Base-by-base conservation (phyloP, 306 rosid genomes). In the Betula pendula region DNA sequence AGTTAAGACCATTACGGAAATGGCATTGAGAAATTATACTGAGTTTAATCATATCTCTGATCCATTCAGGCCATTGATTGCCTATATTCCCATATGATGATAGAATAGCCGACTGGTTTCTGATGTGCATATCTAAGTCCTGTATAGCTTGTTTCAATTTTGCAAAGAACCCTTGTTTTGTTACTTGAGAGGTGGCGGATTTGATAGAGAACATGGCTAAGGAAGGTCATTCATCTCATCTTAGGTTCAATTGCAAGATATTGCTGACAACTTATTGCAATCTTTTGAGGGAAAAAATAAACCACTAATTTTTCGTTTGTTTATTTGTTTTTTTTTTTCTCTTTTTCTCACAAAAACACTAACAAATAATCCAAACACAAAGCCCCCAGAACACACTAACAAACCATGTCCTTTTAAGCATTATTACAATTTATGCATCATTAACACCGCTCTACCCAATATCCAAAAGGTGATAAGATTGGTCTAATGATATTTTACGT, bases 401-500 rank as follows among this genome's bases (percentile, higher is more conserved):
- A n/a, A n/a, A n/a, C n/a, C n/a, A n/a, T n/a, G n/a, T n/a, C n/a
- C n/a, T n/a, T n/a, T n/a, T n/a, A n/a, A n/a, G n/a, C 47, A 44
- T 48, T 31, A 55, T 35, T 58, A 2, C 27, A 55, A 63, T 16
- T 33, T 35, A 5, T 16, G 31, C 48, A 15, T 22, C 11, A 9
- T 69, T 45, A n/a, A n/a, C n/a, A n/a, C n/a, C n/a, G n/a, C n/a
- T n/a, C n/a, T n/a, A n/a, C n/a, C n/a, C n/a, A n/a, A n/a, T n/a
- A 29, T 44, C n/a, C 43, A 33, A 35, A 7, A 65, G 69, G 40
- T 56, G n/a, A n/a, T n/a, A n/a, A n/a, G n/a, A n/a, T n/a, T n/a
- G n/a, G n/a, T n/a, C n/a, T n/a, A 55, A 79, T 72, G 60, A 40
- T 55, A 53, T 24, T 68, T 20, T 63, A 71, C 40, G 66, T 56